Evolutionary conservation across 2,329 filamentous ascomycete genomes (phyloP).

Genomic region (Gyromitra esculenta): DNA sequence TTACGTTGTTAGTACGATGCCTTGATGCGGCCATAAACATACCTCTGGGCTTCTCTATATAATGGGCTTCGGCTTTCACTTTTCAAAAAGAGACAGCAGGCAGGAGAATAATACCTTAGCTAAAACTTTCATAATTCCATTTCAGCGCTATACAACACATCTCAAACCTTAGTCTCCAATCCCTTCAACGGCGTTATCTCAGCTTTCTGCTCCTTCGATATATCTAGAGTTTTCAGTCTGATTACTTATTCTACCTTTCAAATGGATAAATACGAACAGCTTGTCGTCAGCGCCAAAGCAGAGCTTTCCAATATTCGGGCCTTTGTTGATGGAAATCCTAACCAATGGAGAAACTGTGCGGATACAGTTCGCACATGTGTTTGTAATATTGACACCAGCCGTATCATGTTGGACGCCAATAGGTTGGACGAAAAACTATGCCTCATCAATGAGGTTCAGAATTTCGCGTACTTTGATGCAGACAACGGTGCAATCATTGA

Average conservation of each 20-base stretch:
- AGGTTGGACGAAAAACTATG: conserved; percentile 61
- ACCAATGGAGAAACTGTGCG: conserved; percentile 59
- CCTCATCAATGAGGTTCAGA: conserved; percentile 64
- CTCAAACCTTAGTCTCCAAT: conserved; percentile 5
- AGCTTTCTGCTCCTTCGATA: neutral
- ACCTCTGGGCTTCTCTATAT: conserved; percentile 38
- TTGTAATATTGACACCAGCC: conserved; percentile 60
- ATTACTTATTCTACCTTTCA: conserved; percentile 52
- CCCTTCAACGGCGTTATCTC: neutral
- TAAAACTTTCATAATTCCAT: conserved; percentile 2
- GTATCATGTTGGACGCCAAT: conserved; percentile 60
- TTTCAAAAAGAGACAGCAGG: conserved; percentile 5
- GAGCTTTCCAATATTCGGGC: conserved; percentile 40
- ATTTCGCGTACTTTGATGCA: conserved; percentile 64
- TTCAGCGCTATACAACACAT: conserved; percentile 21
- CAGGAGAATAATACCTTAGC: conserved; percentile 16
- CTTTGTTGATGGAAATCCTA: conserved; percentile 28
- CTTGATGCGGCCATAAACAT: conserved; percentile 12
- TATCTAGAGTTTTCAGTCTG: conserved; percentile 53
- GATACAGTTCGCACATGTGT: conserved; percentile 61
- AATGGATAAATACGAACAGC: conserved; percentile 53
- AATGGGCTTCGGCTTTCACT: conserved; percentile 41
- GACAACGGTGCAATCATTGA: conserved; percentile 64
- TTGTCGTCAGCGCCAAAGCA: conserved; percentile 51
- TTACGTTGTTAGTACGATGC: conserved; percentile 16